Conservation (phyloP, 2,329 filamentous ascomycete species). For the Colletotrichum plurivorum region DNA sequence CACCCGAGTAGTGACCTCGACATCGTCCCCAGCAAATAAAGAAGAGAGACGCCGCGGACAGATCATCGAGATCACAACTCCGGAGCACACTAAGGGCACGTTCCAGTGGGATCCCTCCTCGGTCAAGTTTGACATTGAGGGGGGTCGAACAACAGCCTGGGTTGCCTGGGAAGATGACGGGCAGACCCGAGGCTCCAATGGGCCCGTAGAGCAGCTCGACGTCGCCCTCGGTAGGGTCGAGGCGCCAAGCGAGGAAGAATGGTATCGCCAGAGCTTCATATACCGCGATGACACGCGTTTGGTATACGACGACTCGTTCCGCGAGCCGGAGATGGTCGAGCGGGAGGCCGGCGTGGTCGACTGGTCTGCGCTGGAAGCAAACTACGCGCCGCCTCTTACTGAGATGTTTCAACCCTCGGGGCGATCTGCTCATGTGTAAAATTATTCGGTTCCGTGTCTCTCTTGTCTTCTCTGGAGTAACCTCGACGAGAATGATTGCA, state of each 20-base stretch:
- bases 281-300: conserved; percentile 36
- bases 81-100: conserved; percentile 40
- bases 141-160: conserved; percentile 32
- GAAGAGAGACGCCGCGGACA: conserved; percentile 29
- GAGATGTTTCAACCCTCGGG: conserved; percentile 15
- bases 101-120: conserved; percentile 40
- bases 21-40: conserved; percentile 16
- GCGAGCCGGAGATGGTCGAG: conserved; percentile 25
- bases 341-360: conserved; percentile 37
- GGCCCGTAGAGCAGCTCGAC: conserved; percentile 37
- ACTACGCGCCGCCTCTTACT: conserved; percentile 31
- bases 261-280: conserved; percentile 39
- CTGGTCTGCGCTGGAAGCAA: conserved; percentile 41
- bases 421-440: conserved; percentile 1
- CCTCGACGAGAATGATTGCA: too few species aligned
- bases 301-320: conserved; percentile 35
- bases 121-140: conserved; percentile 34
- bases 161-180: conserved; percentile 34
- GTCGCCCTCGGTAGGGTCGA: conserved; percentile 30
- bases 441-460: neutral
- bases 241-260: conserved; percentile 36
- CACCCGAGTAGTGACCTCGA: conserved; percentile 41
- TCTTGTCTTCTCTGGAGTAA: neutral
- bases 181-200: conserved; percentile 4
- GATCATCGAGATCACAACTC: conserved; percentile 36